These are phyloP conservation scores for Quercus gilva DNA, from an alignment of 306 rosid genomes.

Conservation along the genomic window DNA sequence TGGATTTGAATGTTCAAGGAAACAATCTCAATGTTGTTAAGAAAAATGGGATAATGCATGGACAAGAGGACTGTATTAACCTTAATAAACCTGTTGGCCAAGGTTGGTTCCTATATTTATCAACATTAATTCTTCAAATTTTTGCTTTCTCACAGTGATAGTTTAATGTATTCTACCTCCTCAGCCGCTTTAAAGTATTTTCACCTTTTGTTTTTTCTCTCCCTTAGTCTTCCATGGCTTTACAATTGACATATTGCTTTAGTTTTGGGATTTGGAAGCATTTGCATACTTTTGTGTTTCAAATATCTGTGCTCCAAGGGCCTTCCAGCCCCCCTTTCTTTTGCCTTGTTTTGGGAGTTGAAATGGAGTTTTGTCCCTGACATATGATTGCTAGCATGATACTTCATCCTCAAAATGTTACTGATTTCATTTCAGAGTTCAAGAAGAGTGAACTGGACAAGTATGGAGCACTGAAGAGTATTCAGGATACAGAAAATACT, in stretches of 20 bases:
- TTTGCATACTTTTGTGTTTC: background rate
- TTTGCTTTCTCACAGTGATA: background rate
- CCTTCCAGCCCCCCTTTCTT: background rate
- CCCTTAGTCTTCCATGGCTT: background rate
- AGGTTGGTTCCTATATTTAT: constrained; percentile 35
- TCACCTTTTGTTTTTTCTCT: background rate
- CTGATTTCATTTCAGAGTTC: constrained; percentile 55
- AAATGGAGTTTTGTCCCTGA: background rate
- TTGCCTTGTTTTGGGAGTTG: background rate
- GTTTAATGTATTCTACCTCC: background rate
- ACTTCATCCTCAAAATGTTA: background rate
- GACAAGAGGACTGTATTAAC: constrained; percentile 30
- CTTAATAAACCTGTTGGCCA: constrained; percentile 23
- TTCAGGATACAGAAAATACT: constrained; percentile 43
- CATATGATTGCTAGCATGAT: background rate
- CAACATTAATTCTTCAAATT: background rate
- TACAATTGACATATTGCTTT: background rate
- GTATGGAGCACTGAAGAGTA: constrained; percentile 50
- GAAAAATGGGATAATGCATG: constrained; percentile 32
- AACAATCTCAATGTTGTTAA: constrained; percentile 18
- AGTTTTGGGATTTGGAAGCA: background rate
- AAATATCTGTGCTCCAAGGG: background rate
- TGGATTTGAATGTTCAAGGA: constrained; percentile 29
- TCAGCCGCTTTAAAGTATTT: background rate
- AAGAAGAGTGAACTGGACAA: constrained; percentile 67